Conservation (phyloP, 495 filamentous ascomycete species). For the Penicillium paradoxum region DNA sequence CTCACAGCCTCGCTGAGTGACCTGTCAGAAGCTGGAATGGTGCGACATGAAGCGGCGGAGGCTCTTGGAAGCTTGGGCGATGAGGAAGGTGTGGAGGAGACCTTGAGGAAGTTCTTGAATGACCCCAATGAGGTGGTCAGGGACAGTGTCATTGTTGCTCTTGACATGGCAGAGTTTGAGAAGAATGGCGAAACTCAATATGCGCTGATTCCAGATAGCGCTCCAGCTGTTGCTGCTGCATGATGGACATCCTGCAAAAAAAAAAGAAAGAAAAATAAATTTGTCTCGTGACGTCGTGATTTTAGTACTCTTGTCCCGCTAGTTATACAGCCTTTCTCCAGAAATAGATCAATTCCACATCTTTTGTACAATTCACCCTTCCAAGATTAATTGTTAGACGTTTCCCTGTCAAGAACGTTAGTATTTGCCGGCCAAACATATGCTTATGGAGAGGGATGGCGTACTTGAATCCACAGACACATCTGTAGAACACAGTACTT, state of each 20-base stretch:
- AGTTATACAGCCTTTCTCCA: conserved; percentile 22
- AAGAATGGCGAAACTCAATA: conserved; percentile 85
- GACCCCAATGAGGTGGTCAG: conserved; percentile 90
- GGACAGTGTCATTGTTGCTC: conserved; percentile 88
- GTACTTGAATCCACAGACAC: conserved; percentile 81
- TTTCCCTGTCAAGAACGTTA: conserved; percentile 35
- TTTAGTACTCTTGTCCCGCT: conserved; percentile 25
- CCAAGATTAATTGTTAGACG: conserved; percentile 35
- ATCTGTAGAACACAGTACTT: conserved; percentile 81
- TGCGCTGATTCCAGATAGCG: conserved; percentile 69
- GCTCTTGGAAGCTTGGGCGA: conserved; percentile 94
- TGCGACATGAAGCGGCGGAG: conserved; percentile 95
- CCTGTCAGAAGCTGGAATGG: conserved; percentile 83
- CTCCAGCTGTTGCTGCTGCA: conserved; percentile 31
- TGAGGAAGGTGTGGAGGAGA: conserved; percentile 86
- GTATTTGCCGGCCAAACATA: not conserved
- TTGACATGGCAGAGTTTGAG: conserved; percentile 98
- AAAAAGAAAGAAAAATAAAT: conserved; percentile 12
- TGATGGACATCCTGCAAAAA: conserved; percentile 25
- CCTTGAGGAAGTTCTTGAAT: conserved; percentile 74
- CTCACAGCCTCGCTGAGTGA: conserved; percentile 75
- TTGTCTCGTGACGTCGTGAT: conserved; percentile 31
- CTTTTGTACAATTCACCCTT: conserved; percentile 20
- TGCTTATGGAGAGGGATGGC: conserved; percentile 18
- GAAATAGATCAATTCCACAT: conserved; percentile 21